phyloP scores from a whole-genome alignment of 2,329 filamentous ascomycete species.

The Graphilbum fragrans region DNA sequence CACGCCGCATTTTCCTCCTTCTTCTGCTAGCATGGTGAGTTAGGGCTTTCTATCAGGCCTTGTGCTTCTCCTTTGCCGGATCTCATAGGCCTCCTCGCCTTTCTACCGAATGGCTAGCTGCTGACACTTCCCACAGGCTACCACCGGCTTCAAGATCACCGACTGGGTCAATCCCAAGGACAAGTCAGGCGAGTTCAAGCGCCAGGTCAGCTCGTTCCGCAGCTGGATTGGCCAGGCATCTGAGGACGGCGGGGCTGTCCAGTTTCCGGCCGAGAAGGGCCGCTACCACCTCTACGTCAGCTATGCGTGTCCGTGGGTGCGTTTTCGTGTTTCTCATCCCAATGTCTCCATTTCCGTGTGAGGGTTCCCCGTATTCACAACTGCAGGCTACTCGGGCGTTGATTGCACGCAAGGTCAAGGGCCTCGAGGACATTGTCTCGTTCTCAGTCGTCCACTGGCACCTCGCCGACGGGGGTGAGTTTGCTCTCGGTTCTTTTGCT shows the following conservation, averaged over 20 bases:
- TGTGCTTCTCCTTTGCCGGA: no score
- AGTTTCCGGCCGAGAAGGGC: conserved; percentile 75
- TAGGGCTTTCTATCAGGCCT: no score
- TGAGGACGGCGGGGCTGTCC: conserved; percentile 48
- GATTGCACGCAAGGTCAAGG: conserved; percentile 83
- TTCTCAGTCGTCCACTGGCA: conserved; percentile 89
- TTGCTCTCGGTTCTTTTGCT: neutral
- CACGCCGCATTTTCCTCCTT: no score
- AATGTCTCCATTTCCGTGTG: neutral
- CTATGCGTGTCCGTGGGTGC: conserved; percentile 83
- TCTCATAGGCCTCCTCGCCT: no score
- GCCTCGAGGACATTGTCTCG: conserved; percentile 71
- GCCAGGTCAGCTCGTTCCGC: conserved; percentile 72
- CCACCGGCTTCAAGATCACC: conserved; percentile 41
- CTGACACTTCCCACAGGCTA: no score
- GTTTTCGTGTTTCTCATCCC: conserved; percentile 8
- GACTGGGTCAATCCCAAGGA: conserved; percentile 73
- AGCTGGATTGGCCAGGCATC: conserved; percentile 53
- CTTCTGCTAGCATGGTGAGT: no score
- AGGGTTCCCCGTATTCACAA: neutral
- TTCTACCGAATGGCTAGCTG: no score
- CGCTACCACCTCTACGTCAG: conserved; percentile 93
- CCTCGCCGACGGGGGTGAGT: conserved; percentile 46
- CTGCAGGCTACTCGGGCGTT: conserved; percentile 63
- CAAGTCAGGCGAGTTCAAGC: conserved; percentile 84